Conservation (phyloP, 1,284 basidiomycete genomes). For the Termitomyces sp. region DNA sequence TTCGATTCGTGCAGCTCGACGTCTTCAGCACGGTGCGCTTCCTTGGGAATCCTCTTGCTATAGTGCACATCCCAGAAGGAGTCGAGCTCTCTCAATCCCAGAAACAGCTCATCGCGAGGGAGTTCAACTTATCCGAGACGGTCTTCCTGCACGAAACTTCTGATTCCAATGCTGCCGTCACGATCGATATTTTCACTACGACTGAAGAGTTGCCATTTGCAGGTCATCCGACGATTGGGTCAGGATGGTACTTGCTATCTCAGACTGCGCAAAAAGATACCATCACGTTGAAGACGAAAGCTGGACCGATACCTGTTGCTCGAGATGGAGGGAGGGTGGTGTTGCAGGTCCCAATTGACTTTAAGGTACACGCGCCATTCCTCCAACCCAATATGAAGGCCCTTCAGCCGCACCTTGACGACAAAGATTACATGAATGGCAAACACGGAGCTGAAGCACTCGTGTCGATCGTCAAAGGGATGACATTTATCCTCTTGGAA, state of each 20-base stretch:
- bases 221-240: constrained; percentile 40
- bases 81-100: constrained; percentile 28
- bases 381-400: constrained; percentile 22
- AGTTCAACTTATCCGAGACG: constrained; percentile 45
- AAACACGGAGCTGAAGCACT: constrained; percentile 27
- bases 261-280: constrained; percentile 18
- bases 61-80: constrained; percentile 31
- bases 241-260: constrained; percentile 34
- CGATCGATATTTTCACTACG: constrained; percentile 38
- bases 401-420: constrained; percentile 23
- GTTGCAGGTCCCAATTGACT: constrained; percentile 35
- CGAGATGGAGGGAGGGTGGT: constrained; percentile 23
- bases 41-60: constrained; percentile 38
- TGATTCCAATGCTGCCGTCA: constrained; percentile 18
- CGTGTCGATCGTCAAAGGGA: constrained; percentile 42
- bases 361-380: constrained; percentile 31
- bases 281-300: constrained; percentile 33
- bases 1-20: constrained; percentile 29
- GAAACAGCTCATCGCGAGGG: constrained; percentile 37
- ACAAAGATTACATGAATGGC: constrained; percentile 31
- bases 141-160: constrained; percentile 32
- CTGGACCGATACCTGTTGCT: constrained; percentile 34
- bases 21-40: constrained; percentile 38
- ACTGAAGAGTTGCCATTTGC: constrained; percentile 38
- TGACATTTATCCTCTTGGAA: constrained; percentile 39